Evolutionary conservation across 306 rosid genomes (phyloP).

Genomic region (Prunus salicina): DNA sequence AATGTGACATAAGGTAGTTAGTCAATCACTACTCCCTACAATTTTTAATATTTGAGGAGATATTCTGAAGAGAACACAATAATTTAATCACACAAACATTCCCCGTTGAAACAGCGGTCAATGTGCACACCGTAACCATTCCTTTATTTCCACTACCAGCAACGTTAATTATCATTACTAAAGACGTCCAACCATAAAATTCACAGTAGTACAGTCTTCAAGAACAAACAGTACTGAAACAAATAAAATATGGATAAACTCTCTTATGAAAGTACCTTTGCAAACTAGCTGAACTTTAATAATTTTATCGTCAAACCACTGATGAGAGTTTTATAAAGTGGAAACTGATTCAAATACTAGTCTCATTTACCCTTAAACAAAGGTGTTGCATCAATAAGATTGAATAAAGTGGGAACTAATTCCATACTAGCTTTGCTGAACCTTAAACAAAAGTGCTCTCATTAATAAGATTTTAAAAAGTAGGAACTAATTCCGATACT

Average conservation of each 20-base stretch:
- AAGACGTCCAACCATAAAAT: not conserved
- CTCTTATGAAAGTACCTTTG: not conserved
- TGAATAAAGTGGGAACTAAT: not conserved
- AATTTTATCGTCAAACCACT: not conserved
- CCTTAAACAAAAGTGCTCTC: no score
- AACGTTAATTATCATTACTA: not conserved
- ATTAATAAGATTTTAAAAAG: no score
- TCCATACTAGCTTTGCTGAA: no score
- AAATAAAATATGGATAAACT: not conserved
- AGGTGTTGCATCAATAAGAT: not conserved
- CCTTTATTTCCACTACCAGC: constrained; percentile 1
- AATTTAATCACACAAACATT: not conserved
- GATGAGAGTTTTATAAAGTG: not conserved
- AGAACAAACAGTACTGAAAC: not conserved
- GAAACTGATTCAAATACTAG: not conserved
- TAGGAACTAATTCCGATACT: not conserved
- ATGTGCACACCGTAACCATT: not conserved
- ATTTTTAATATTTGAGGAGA: not conserved
- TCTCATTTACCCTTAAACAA: not conserved
- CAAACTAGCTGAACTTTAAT: not conserved
- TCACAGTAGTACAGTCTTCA: not conserved
- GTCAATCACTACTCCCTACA: not conserved
- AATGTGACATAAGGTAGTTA: not conserved
- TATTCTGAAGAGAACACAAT: not conserved
- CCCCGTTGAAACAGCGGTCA: not conserved